Conservation (phyloP, 345 rosid species). For the Heritiera fomes region DNA sequence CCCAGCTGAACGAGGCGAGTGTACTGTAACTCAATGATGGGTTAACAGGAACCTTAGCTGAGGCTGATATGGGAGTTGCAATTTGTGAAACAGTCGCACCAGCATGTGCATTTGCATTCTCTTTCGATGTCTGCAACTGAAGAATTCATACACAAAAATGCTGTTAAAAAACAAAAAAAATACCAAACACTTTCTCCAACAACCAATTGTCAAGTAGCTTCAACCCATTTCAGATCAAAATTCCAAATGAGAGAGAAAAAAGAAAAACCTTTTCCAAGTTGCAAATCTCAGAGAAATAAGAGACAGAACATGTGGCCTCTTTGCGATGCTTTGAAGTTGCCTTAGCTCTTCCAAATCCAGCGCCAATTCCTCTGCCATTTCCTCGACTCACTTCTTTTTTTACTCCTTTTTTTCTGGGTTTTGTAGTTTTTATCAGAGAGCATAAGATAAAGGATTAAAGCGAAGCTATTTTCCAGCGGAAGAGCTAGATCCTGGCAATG, state of each 20-base stretch:
- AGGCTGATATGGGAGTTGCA: conserved; percentile 46
- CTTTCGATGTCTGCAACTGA: conserved; percentile 41
- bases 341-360: conserved; percentile 81
- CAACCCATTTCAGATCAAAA: too few species aligned
- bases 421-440: not conserved
- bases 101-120: conserved; percentile 15
- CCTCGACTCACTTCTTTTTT: not conserved
- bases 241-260: not conserved
- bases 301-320: conserved; percentile 68
- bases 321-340: conserved; percentile 69
- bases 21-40: conserved; percentile 47
- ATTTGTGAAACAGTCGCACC: conserved; percentile 30
- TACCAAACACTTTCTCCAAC: not conserved
- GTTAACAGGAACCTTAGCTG: conserved; percentile 40
- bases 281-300: conserved; percentile 63
- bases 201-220: too few species aligned
- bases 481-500: conserved; percentile 5
- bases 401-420: not conserved
- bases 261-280: conserved; percentile 66
- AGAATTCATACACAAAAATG: not conserved
- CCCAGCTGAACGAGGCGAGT: conserved; percentile 89
- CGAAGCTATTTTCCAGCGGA: not conserved
- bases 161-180: not conserved
- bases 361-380: conserved; percentile 62
- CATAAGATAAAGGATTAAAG: not conserved